Evolutionary conservation across 306 rosid genomes (phyloP).

Genomic region (Neltuma alba): DNA sequence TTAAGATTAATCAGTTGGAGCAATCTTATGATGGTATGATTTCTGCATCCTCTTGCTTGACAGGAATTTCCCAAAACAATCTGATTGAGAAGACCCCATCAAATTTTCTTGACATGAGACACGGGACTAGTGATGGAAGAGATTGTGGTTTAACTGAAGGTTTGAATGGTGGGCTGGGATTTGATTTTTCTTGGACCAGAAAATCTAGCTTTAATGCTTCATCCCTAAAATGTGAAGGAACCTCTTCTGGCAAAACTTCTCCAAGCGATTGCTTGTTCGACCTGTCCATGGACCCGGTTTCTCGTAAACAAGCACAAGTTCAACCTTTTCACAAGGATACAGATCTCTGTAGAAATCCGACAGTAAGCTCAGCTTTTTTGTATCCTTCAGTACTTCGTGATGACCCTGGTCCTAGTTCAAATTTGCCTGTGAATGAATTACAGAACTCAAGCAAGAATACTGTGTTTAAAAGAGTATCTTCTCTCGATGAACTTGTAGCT

Average conservation of each 20-base stretch:
- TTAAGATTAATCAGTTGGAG: slow-evolving; percentile 34
- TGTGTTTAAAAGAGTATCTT: slow-evolving; percentile 39
- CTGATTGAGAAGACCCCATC: slow-evolving; percentile 34
- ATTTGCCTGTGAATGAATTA: slow-evolving; percentile 42
- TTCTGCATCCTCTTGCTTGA: slow-evolving; percentile 39
- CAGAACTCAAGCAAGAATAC: slow-evolving; percentile 40
- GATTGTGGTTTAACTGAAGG: slow-evolving; percentile 44
- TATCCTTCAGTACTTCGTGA: slow-evolving; percentile 39
- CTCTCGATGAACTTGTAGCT: slow-evolving; percentile 49
- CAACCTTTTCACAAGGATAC: slow-evolving; percentile 41
- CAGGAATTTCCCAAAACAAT: slow-evolving; percentile 34
- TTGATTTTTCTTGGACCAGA: slow-evolving; percentile 34
- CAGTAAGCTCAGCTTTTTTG: slow-evolving; percentile 41
- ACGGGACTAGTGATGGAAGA: slow-evolving; percentile 35
- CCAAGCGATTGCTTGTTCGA: slow-evolving; percentile 43
- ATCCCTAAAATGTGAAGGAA: slow-evolving; percentile 40
- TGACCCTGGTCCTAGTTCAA: slow-evolving; percentile 36
- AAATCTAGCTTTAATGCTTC: slow-evolving; percentile 44
- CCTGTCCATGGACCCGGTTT: slow-evolving; percentile 39
- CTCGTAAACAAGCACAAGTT: slow-evolving; percentile 38
- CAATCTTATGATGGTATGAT: slow-evolving; percentile 35
- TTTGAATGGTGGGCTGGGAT: slow-evolving; percentile 41
- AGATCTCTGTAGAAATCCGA: slow-evolving; percentile 38
- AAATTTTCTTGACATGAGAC: slow-evolving; percentile 39
- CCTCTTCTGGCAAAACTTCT: slow-evolving; percentile 31